Evolutionary conservation across 768 basidiomycete species (phyloP), one percentile per base, ranked within the genome.

Genomic region (Terana coerulea): DNA sequence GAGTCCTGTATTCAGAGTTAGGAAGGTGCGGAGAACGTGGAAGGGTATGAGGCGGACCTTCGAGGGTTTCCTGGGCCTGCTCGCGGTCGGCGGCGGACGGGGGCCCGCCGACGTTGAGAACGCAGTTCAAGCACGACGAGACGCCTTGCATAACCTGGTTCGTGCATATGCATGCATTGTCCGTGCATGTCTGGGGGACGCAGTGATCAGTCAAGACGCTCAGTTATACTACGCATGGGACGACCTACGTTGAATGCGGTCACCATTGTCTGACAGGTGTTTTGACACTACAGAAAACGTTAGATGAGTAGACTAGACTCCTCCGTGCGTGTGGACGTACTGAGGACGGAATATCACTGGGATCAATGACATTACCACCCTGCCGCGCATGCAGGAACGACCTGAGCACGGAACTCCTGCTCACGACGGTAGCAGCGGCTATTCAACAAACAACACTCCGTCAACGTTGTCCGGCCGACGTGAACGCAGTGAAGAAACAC

Each of bases 311-410:
- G 29, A 47, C 29, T 5, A 33, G n/a, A n/a, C n/a, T n/a, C n/a
- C n/a, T n/a, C 19, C 26, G 30, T 31, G n/a, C 9, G 17, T 39
- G n/a, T 10, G 8, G n/a, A 47, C 45, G 19, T 5, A 47, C 45
- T 4, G 30, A 30, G 19, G 29, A 9, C 26, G 45, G 28, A 47
- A 47, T 47, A 33, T 47, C 45, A 22, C 45, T 31, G 6, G 45
- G 45, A 30, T 47, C 45, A 30, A 47, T 47, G 28, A 33, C n/a
- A n/a, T n/a, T n/a, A 9, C 29, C 30, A 19, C 45, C 45, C 29
- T 47, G 45, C 15, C 45, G 14, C 14, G 45, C 45, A 3, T 47
- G 26, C 30, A 47, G 11, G 12, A 39, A 19, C 17, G 17, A 10
- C 10, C 9, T 10, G 12, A 39, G 15, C 10, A 22, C 37, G 3